A percentile compares a stretch with the other conserved stretches of the same genome.
phyloP scores from a whole-genome alignment of 1,284 basidiomycete species.

The Heterobasidion occidentale region DNA sequence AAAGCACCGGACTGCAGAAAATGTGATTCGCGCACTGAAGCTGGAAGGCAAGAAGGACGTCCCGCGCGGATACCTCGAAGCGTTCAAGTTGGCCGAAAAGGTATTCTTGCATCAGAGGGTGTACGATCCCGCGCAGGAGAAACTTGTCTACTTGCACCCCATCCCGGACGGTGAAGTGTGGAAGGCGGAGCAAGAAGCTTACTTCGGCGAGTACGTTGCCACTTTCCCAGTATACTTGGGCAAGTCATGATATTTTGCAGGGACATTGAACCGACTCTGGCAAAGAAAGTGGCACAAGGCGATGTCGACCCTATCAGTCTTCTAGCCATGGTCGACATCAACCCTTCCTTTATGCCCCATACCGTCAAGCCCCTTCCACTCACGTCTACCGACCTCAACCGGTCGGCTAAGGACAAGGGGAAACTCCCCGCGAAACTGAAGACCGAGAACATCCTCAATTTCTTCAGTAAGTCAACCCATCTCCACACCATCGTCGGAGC shows the following conservation, averaged over 20 bases:
- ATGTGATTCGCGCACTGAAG: conserved; percentile 73
- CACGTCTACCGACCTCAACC: conserved; percentile 22
- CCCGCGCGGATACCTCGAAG: conserved; percentile 67
- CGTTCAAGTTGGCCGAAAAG: conserved; percentile 78
- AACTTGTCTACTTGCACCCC: conserved; percentile 64
- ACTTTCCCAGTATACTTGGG: too few species aligned
- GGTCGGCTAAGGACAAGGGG: conserved; percentile 25
- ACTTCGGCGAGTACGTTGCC: conserved; percentile 66
- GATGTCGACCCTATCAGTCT: conserved; percentile 73
- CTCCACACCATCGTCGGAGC: not conserved
- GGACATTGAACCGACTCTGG: conserved; percentile 48
- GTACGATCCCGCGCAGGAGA: conserved; percentile 67
- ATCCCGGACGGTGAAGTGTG: conserved; percentile 43
- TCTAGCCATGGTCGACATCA: conserved; percentile 72
- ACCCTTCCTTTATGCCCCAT: conserved; percentile 59
- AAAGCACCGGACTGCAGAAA: conserved; percentile 83
- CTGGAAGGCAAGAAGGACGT: conserved; percentile 84
- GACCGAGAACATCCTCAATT: conserved; percentile 41
- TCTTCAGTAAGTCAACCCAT: conserved; percentile 39
- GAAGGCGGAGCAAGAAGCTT: conserved; percentile 57
- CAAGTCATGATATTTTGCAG: conserved; percentile 24
- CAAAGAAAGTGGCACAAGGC: conserved; percentile 66
- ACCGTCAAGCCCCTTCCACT: conserved; percentile 28
- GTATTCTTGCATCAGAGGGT: conserved; percentile 95
- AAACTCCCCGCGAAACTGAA: conserved; percentile 28